Percentiles rank a stretch among this genome's conserved stretches.
Evolutionary conservation across 345 rosid species (phyloP).

Genomic region (Clarkia xantiana): DNA sequence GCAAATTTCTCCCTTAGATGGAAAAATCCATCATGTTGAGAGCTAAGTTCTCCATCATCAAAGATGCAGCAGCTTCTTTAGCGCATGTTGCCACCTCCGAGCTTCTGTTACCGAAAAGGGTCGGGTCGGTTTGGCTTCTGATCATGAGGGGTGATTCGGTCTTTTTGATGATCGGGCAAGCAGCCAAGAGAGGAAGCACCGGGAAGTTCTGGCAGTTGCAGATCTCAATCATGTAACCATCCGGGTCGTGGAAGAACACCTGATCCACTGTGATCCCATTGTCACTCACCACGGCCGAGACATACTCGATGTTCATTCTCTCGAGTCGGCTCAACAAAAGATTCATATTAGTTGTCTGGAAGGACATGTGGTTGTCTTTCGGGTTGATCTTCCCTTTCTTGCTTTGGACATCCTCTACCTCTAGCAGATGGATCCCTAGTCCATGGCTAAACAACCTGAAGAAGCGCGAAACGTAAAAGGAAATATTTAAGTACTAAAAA

Average conservation of each 20-base stretch:
- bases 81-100: conserved; percentile 18
- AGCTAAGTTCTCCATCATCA: conserved; percentile 42
- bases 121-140: neutral
- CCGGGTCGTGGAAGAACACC: conserved; percentile 40
- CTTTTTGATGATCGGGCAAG: conserved; percentile 19
- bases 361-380: conserved; percentile 43
- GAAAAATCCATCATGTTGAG: conserved; percentile 27
- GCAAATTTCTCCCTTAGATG: conserved; percentile 10
- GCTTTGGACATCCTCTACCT: conserved; percentile 8
- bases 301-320: conserved; percentile 23
- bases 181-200: conserved; percentile 23
- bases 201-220: conserved; percentile 32
- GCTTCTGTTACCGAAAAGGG: conserved; percentile 3
- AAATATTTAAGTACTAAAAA: neutral
- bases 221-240: conserved; percentile 28
- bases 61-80: conserved; percentile 15
- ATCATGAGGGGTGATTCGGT: conserved; percentile 18
- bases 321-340: conserved; percentile 14
- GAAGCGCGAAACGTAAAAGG: neutral
- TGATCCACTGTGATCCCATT: conserved; percentile 34
- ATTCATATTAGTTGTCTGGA: conserved; percentile 28
- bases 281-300: conserved; percentile 26
- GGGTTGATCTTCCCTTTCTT: conserved; percentile 30
- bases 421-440: conserved; percentile 32
- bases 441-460: conserved; percentile 37